Evolutionary conservation across 257 asterid species (phyloP).

Genomic region (Voacanga thouarsii): DNA sequence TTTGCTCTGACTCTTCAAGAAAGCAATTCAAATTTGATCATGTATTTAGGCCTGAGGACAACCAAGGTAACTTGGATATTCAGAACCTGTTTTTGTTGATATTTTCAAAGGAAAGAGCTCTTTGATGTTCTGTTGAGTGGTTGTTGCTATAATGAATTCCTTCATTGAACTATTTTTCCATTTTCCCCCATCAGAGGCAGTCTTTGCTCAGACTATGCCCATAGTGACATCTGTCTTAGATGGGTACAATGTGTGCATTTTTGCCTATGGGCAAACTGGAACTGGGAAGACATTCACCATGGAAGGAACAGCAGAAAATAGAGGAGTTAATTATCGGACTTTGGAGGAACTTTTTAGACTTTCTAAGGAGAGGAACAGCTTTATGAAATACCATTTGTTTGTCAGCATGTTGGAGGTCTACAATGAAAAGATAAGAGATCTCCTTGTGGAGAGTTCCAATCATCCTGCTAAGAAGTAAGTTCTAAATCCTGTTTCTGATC

Average conservation of each 20-base stretch:
- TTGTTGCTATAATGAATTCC: neutral
- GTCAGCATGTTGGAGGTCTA: slow-evolving; percentile 98
- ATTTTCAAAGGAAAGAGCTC: neutral
- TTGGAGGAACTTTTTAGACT: slow-evolving; percentile 74
- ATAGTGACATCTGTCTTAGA: slow-evolving; percentile 90
- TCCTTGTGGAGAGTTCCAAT: slow-evolving; percentile 66
- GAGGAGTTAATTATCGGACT: slow-evolving; percentile 92
- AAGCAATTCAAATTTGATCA: slow-evolving; percentile 86
- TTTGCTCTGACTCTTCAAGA: slow-evolving; percentile 66
- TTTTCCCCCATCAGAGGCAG: slow-evolving; percentile 51
- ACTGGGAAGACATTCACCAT: slow-evolving; percentile 78
- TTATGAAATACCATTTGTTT: slow-evolving; percentile 62
- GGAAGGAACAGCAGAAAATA: slow-evolving; percentile 91
- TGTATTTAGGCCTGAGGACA: slow-evolving; percentile 73
- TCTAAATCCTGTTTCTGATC: slow-evolving; percentile 7
- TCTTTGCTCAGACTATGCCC: slow-evolving; percentile 74
- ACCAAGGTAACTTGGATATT: slow-evolving; percentile 53
- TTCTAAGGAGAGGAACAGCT: slow-evolving; percentile 61
- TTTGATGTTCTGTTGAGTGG: neutral
- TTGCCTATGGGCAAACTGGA: slow-evolving; percentile 96
- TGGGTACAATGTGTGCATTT: slow-evolving; percentile 92
- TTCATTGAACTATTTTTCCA: slow-evolving; percentile 7
- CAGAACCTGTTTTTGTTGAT: neutral
- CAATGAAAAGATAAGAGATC: slow-evolving; percentile 96
- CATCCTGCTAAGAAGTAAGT: slow-evolving; percentile 85